A percentile compares a stretch with the other conserved stretches of the same genome.
Evolutionary conservation across 1,284 basidiomycete genomes (phyloP).

Genomic region (Polyporus tsugae): DNA sequence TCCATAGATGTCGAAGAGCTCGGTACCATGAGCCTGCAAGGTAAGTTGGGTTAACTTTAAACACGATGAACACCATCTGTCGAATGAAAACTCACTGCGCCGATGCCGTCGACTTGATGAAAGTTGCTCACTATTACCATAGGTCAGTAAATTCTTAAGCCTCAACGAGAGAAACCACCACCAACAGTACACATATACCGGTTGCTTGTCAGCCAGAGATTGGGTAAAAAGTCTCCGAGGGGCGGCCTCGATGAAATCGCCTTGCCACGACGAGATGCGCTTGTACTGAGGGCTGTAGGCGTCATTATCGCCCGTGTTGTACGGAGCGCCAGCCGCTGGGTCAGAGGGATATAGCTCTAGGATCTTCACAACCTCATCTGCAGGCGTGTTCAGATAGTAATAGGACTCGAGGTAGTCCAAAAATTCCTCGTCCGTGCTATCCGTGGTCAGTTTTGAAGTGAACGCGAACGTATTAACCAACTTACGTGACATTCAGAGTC

Average conservation of each 20-base stretch:
- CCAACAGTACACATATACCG: conserved; percentile 56
- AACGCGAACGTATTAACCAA: background rate
- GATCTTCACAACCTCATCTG: conserved; percentile 7
- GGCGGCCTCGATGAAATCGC: conserved; percentile 58
- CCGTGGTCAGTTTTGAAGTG: background rate
- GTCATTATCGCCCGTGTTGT: conserved; percentile 52
- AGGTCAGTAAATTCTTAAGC: background rate
- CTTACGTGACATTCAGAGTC: conserved; percentile 34
- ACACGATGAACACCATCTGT: conserved; percentile 30
- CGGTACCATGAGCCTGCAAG: conserved; percentile 20
- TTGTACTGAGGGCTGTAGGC: conserved; percentile 57
- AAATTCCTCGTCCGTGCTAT: conserved; percentile 32
- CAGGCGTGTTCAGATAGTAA: conserved; percentile 19
- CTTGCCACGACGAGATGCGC: conserved; percentile 56
- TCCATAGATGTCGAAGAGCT: conserved; percentile 29
- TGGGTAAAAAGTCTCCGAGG: conserved; percentile 46
- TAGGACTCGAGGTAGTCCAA: conserved; percentile 24
- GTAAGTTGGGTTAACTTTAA: background rate
- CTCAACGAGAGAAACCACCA: conserved; percentile 10
- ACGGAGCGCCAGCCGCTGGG: conserved; percentile 57
- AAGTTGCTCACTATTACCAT: conserved; percentile 49
- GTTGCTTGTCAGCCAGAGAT: conserved; percentile 50
- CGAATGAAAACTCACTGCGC: conserved; percentile 45
- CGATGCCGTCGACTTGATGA: conserved; percentile 50
- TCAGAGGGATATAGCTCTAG: conserved; percentile 47